A percentile compares a stretch with the other conserved stretches of the same genome.
Evolutionary conservation across 345 rosid genomes (phyloP).

Genomic region (Salix purpurea): DNA sequence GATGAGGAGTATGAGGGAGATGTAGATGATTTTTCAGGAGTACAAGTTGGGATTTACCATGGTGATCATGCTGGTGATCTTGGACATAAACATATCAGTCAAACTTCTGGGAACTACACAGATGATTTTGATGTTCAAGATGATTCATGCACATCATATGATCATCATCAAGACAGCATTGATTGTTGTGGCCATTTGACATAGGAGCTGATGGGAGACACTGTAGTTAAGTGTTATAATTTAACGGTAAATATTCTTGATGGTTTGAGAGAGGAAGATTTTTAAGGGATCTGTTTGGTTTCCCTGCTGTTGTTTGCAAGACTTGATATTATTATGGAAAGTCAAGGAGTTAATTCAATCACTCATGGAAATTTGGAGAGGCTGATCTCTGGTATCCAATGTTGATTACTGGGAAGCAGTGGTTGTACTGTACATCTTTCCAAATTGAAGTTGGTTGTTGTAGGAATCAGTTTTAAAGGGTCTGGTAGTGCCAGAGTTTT

Average conservation of each 20-base stretch:
- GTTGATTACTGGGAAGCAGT: background rate
- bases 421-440: background rate
- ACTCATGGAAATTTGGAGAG: background rate
- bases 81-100: constrained; percentile 11
- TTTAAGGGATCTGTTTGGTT: background rate
- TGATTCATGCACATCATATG: constrained; percentile 38
- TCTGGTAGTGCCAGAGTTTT: background rate
- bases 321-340: background rate
- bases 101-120: constrained; percentile 1
- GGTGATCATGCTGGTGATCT: background rate
- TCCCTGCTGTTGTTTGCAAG: background rate
- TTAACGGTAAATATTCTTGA: background rate
- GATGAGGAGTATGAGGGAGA: constrained; percentile 36
- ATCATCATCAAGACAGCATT: constrained; percentile 19
- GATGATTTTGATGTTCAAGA: constrained; percentile 25
- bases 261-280: background rate
- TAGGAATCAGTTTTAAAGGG: background rate
- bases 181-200: constrained; percentile 12
- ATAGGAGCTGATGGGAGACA: constrained; percentile 9
- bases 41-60: constrained; percentile 2
- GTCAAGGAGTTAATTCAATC: background rate
- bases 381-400: background rate
- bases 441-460: constrained; percentile 1
- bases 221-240: constrained; percentile 18
- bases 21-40: constrained; percentile 24